Percentiles rank a stretch among this genome's conserved stretches.
phyloP scores from a whole-genome alignment of 352 stramenopile genomes.

The Phytophthora vignae region DNA sequence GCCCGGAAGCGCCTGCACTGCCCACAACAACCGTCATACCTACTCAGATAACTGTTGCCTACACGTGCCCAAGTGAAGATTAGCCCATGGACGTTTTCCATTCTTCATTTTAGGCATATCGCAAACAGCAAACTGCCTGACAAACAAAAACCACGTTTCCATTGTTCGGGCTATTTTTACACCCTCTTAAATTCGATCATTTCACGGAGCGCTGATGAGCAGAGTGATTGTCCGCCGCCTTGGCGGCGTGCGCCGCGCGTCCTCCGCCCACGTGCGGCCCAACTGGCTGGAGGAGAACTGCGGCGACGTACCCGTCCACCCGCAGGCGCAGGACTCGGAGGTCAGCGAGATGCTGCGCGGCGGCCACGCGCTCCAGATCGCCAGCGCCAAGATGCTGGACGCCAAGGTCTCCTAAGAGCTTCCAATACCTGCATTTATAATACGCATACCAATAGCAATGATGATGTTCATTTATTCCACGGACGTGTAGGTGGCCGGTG shows the following conservation, averaged over 20 bases:
- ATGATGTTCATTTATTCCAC: slow-evolving; percentile 1
- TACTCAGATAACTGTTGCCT: too few species aligned
- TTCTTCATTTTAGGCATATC: not conserved
- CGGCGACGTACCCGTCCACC: slow-evolving; percentile 57
- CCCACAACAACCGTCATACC: too few species aligned
- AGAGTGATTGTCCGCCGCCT: slow-evolving; percentile 8
- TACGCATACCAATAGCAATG: not conserved
- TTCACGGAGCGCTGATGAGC: slow-evolving; percentile 6
- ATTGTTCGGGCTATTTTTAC: not conserved
- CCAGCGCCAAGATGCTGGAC: slow-evolving; percentile 56
- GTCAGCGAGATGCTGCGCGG: slow-evolving; percentile 79
- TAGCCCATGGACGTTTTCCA: too few species aligned
- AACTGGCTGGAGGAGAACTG: slow-evolving; percentile 81
- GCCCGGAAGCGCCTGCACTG: too few species aligned
- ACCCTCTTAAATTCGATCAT: not conserved
- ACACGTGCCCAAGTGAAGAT: too few species aligned
- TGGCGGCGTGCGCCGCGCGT: slow-evolving; percentile 11
- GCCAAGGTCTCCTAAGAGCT: slow-evolving; percentile 42
- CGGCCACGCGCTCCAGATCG: slow-evolving; percentile 69
- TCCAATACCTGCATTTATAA: not conserved
- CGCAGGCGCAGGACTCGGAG: slow-evolving; percentile 48
- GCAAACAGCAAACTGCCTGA: not conserved
- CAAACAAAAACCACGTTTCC: not conserved
- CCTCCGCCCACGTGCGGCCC: slow-evolving; percentile 13
- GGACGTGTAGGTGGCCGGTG: slow-evolving; percentile 39